Evolutionary conservation across 139 green algal genomes (phyloP).

Genomic region (Gonium pectorale): DNA sequence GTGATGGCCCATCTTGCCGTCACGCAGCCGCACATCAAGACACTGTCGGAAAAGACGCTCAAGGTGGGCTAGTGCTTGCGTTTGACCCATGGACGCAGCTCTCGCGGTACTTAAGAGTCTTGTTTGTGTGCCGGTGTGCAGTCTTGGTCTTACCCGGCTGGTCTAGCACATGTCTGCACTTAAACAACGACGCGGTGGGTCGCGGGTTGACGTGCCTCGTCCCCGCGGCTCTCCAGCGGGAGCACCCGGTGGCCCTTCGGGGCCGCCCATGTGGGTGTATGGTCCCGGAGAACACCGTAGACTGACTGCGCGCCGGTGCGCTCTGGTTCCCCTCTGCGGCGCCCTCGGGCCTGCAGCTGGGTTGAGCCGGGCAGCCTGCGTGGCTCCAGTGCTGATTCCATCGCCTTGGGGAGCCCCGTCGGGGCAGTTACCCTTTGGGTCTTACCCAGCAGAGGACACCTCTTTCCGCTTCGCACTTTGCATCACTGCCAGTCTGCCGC

Average conservation of each 20-base stretch:
- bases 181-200: slow-evolving; percentile 7
- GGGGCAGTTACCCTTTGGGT: slow-evolving; percentile 76
- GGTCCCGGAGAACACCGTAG: slow-evolving; percentile 37
- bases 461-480: too few relatives aligned
- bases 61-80: slow-evolving; percentile 48
- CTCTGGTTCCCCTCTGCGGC: not conserved
- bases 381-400: slow-evolving; percentile 69
- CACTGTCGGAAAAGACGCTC: slow-evolving; percentile 63
- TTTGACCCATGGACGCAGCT: not conserved
- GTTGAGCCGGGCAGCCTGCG: slow-evolving; percentile 10
- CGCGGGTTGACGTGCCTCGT: slow-evolving; percentile 30
- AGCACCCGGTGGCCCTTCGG: not conserved
- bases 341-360: not conserved
- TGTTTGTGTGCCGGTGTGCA: too few relatives aligned
- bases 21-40: slow-evolving; percentile 67
- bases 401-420: slow-evolving; percentile 76
- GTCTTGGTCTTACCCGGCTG: too few relatives aligned
- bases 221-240: slow-evolving; percentile 6
- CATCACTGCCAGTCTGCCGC: too few relatives aligned
- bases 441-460: slow-evolving; percentile 72
- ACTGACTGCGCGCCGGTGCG: not conserved
- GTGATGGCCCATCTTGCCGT: slow-evolving; percentile 72
- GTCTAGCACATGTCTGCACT: too few relatives aligned
- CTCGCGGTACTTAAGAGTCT: too few relatives aligned
- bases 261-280: slow-evolving; percentile 14